Conservation (phyloP, 345 rosid genomes). For the Alliaria petiolata region DNA sequence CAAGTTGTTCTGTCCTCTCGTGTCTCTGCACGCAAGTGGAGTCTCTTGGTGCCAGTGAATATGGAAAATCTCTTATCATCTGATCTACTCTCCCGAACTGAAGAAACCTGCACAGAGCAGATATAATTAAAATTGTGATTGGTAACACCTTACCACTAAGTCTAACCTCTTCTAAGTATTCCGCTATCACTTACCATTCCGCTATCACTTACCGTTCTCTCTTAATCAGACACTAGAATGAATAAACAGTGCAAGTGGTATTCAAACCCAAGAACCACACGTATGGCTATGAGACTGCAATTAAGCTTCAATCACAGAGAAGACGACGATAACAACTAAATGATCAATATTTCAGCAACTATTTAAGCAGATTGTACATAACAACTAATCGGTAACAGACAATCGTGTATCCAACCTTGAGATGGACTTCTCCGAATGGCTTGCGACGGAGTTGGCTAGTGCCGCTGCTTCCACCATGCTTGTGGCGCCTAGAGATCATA, state of each 20-base stretch:
- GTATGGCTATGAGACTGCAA: neutral
- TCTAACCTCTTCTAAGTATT: no score
- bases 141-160: no score
- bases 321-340: neutral
- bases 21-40: constrained; percentile 81
- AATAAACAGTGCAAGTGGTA: no score
- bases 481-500: constrained; percentile 40
- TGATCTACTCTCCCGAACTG: constrained; percentile 81
- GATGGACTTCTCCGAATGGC: constrained; percentile 96
- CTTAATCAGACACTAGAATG: no score
- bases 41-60: constrained; percentile 85
- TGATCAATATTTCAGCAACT: no score
- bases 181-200: no score
- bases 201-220: no score
- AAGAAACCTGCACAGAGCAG: constrained; percentile 42
- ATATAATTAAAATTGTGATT: neutral
- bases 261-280: no score
- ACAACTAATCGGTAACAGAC: no score
- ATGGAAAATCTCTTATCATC: constrained; percentile 96
- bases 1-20: constrained; percentile 74
- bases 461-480: constrained; percentile 4
- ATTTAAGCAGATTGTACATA: no score
- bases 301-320: neutral
- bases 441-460: constrained; percentile 42
- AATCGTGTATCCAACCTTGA: constrained; percentile 70